A percentile compares a stretch with the other conserved stretches of the same genome.
Conservation (phyloP, 208 protist species). For the Wallacemonas collosoma region DNA sequence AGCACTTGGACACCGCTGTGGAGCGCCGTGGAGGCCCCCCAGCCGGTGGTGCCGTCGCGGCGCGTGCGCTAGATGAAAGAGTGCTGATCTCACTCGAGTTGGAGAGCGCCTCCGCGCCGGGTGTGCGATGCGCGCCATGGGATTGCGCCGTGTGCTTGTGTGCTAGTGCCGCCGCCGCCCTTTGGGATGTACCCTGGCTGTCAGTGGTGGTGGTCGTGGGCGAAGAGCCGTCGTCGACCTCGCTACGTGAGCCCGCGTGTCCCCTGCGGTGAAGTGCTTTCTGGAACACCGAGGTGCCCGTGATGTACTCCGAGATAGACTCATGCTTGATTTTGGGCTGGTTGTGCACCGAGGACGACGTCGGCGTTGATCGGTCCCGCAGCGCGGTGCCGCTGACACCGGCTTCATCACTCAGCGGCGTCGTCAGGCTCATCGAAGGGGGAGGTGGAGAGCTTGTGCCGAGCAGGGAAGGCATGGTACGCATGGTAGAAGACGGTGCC, state of each 20-base stretch:
- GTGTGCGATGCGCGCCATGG: not conserved
- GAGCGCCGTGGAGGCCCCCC: conserved; percentile 2
- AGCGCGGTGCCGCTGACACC: not conserved
- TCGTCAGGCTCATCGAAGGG: conserved; percentile 5
- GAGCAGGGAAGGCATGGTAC: conserved; percentile 11
- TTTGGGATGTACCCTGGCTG: no score
- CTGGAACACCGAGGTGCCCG: conserved; percentile 46
- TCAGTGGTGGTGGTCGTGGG: no score
- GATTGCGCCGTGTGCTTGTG: no score
- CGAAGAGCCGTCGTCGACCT: no score
- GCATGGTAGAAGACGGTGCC: conserved; percentile 1
- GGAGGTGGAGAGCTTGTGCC: conserved; percentile 7
- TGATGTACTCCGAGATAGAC: conserved; percentile 68
- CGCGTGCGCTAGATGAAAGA: not conserved
- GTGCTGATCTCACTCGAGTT: conserved; percentile 5
- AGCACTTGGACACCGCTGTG: not conserved
- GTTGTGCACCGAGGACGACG: not conserved
- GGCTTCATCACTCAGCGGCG: conserved; percentile 2
- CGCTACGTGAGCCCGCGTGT: not conserved
- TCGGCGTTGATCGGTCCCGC: not conserved
- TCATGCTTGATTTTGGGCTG: conserved; percentile 10
- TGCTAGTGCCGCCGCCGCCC: no score
- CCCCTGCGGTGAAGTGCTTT: conserved; percentile 21
- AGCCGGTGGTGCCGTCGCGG: not conserved
- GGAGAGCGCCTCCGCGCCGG: conserved; percentile 1